phyloP scores from a whole-genome alignment of 1,139 yeast genomes.

The Saccharomycopsis hybrid region DNA sequence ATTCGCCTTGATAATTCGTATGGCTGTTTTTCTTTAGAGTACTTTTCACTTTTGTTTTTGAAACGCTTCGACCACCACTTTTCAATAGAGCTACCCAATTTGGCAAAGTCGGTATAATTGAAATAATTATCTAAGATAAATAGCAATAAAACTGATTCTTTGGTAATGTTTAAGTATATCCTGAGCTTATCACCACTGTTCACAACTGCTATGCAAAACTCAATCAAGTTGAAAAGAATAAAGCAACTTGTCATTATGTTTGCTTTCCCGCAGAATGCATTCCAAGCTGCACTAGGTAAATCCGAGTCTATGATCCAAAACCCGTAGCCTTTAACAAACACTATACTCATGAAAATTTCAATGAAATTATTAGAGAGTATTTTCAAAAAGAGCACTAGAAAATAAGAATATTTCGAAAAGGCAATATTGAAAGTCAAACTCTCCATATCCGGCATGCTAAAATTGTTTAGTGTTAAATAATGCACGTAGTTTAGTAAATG shows the following conservation, averaged over 20 bases:
- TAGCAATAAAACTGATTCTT: slow-evolving; percentile 8
- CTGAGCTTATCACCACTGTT: slow-evolving; percentile 4
- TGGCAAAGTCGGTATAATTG: slow-evolving; percentile 4
- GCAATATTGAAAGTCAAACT: no score
- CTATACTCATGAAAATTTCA: slow-evolving; percentile 5
- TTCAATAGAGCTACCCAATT: slow-evolving; percentile 5
- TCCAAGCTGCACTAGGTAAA: no score
- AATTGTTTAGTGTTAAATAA: slow-evolving; percentile 3
- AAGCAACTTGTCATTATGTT: no score
- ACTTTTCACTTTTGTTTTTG: not conserved
- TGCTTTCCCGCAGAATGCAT: no score
- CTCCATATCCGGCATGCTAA: no score
- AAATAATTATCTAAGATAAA: slow-evolving; percentile 11
- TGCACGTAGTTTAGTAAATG: slow-evolving; percentile 12
- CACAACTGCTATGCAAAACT: no score
- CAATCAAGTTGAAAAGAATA: no score
- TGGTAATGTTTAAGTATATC: slow-evolving; percentile 4
- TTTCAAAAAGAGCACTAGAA: slow-evolving; percentile 2
- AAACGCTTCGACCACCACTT: no score
- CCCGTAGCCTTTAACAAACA: slow-evolving; percentile 10
- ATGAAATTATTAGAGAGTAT: slow-evolving; percentile 5
- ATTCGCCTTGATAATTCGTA: no score
- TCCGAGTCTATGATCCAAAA: no score
- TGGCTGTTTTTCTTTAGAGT: not conserved
- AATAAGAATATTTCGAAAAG: slow-evolving; percentile 3